These are phyloP conservation scores for Hemileccinum impolitum DNA, from an alignment of 768 basidiomycete species.

Conservation along the genomic window DNA sequence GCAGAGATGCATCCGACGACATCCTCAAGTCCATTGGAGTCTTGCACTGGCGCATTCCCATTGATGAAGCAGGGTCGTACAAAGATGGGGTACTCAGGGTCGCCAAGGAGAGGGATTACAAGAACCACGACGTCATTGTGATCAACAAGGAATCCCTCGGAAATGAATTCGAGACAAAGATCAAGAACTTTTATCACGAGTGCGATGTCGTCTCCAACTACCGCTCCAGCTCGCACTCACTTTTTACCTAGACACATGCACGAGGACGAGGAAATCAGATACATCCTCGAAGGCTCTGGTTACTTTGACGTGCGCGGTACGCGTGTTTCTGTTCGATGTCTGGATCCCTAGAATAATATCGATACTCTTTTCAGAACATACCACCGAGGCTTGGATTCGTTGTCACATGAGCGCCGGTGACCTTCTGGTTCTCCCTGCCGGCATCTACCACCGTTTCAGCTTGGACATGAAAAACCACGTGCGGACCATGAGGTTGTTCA, in stretches of 20 bases:
- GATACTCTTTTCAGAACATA: constrained; percentile 45
- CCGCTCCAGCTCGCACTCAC: neutral
- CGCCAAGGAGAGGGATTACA: constrained; percentile 70
- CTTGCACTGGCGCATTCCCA: constrained; percentile 61
- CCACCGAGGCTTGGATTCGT: constrained; percentile 75
- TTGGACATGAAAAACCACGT: constrained; percentile 72
- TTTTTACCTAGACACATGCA: constrained; percentile 69
- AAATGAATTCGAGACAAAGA: constrained; percentile 74
- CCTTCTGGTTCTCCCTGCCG: constrained; percentile 80
- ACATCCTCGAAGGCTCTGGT: constrained; percentile 75
- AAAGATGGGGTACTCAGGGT: constrained; percentile 55
- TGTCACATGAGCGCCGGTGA: constrained; percentile 76
- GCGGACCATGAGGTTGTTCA: constrained; percentile 78
- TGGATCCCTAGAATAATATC: neutral
- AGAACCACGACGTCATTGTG: constrained; percentile 77
- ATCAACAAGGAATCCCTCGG: constrained; percentile 76
- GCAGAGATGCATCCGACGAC: constrained; percentile 44
- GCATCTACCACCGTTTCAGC: constrained; percentile 91
- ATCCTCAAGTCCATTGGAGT: constrained; percentile 60
- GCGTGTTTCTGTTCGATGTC: constrained; percentile 17
- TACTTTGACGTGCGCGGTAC: constrained; percentile 87
- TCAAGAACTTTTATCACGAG: constrained; percentile 83
- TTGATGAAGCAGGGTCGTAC: constrained; percentile 45
- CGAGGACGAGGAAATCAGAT: constrained; percentile 93
- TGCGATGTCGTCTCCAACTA: constrained; percentile 30